Conservation (phyloP, 2,329 filamentous ascomycete genomes). For the Neoarthrinium moseri region DNA sequence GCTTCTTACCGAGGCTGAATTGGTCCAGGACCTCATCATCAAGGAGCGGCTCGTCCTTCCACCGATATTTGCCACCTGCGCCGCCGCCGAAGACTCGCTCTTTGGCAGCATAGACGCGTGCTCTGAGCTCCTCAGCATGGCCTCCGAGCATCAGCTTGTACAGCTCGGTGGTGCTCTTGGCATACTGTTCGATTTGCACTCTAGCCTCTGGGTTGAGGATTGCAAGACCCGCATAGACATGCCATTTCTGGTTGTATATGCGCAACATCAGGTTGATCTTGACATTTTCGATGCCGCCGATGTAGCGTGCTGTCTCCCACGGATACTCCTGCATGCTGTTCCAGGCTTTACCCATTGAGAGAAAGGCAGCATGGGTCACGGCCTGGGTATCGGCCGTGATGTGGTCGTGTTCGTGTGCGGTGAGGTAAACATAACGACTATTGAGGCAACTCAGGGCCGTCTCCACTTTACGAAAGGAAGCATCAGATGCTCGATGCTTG, state of each 20-base stretch:
- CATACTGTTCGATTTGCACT: constrained; percentile 92
- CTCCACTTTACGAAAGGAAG: constrained; percentile 76
- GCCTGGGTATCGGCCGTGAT: constrained; percentile 99
- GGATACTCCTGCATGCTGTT: constrained; percentile 93
- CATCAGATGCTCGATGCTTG: constrained; percentile 81
- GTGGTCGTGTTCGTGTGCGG: constrained; percentile 84
- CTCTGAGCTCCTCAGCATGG: constrained; percentile 69
- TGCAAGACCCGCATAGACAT: constrained; percentile 95
- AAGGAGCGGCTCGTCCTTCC: constrained; percentile 66
- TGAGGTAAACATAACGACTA: constrained; percentile 85
- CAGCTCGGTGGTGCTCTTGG: constrained; percentile 84
- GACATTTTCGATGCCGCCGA: constrained; percentile 97
- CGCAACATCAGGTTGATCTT: constrained; percentile 98
- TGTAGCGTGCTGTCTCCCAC: constrained; percentile 93
- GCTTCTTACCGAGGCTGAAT: constrained; percentile 76
- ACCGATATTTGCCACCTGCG: constrained; percentile 57
- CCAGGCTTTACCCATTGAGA: constrained; percentile 98
- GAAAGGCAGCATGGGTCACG: constrained; percentile 94
- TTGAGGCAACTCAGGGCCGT: constrained; percentile 77
- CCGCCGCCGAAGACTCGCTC: constrained; percentile 79
- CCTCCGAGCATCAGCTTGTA: constrained; percentile 97
- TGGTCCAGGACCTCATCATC: constrained; percentile 83
- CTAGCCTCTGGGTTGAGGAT: constrained; percentile 94
- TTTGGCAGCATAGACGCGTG: constrained; percentile 62
- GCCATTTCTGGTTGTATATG: constrained; percentile 99